A percentile compares a stretch with the other conserved stretches of the same genome.
Conservation (phyloP, 257 asterid genomes). For the Primulina tabacum region DNA sequence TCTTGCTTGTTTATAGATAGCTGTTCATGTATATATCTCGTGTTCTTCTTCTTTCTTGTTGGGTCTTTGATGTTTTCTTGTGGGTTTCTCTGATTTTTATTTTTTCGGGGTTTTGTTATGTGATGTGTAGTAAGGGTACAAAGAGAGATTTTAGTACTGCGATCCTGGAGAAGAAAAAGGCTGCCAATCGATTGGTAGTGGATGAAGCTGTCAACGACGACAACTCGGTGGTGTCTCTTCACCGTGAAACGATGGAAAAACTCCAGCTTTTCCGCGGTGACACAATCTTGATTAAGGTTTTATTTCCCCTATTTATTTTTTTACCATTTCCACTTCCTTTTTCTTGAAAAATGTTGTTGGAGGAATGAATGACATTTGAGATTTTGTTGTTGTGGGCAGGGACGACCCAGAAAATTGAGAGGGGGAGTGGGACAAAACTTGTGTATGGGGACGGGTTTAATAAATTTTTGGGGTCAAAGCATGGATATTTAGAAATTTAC, state of each 20-base stretch:
- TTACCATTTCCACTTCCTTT: background rate
- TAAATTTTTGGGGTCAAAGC: no score
- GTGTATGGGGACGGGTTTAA: no score
- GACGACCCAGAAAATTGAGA: no score
- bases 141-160: conserved; percentile 89
- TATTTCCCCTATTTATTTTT: background rate
- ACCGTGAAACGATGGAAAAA: conserved; percentile 82
- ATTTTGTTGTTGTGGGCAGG: background rate
- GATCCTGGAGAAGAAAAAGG: conserved; percentile 79
- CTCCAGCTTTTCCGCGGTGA: conserved; percentile 89
- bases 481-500: no score
- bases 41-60: background rate
- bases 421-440: no score
- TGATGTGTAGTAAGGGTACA: conserved; percentile 61
- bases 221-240: conserved; percentile 72
- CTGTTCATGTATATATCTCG: background rate
- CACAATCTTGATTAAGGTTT: conserved; percentile 81
- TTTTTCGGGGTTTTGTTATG: conserved; percentile 9
- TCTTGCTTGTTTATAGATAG: background rate
- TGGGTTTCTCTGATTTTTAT: conserved; percentile 22
- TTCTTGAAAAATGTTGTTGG: no score
- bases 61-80: background rate
- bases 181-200: conserved; percentile 75
- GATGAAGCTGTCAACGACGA: conserved; percentile 87
- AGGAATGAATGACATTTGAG: background rate